Evolutionary conservation across 2,329 filamentous ascomycete species (phyloP).

Genomic region (Paracoccidioides lutzii): DNA sequence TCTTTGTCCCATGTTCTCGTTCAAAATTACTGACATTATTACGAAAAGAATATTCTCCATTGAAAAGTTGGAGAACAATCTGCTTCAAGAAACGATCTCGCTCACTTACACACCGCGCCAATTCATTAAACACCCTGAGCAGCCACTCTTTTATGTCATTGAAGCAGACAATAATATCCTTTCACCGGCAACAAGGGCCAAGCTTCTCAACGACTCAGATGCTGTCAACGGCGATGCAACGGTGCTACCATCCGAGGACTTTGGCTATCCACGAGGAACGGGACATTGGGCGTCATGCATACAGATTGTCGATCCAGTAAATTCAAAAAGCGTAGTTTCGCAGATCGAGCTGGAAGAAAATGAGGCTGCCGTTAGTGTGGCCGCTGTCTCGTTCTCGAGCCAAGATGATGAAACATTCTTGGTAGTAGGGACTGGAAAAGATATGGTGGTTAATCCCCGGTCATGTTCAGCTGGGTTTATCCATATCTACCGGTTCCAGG

Average conservation of each 20-base stretch:
- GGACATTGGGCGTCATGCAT: slow-evolving; percentile 95
- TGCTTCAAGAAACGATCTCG: slow-evolving; percentile 74
- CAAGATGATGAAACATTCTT: slow-evolving; percentile 83
- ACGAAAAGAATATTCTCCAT: slow-evolving; percentile 67
- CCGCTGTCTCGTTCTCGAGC: slow-evolving; percentile 72
- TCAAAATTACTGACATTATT: slow-evolving; percentile 1
- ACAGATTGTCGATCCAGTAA: slow-evolving; percentile 73
- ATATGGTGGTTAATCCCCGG: slow-evolving; percentile 67
- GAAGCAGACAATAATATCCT: slow-evolving; percentile 89
- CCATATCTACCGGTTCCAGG: slow-evolving; percentile 80
- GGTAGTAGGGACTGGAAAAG: slow-evolving; percentile 87
- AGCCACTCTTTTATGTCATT: slow-evolving; percentile 84
- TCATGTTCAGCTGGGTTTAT: slow-evolving; percentile 70
- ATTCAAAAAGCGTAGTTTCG: slow-evolving; percentile 58
- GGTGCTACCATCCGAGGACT: slow-evolving; percentile 63
- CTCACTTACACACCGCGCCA: slow-evolving; percentile 82
- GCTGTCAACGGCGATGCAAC: slow-evolving; percentile 60
- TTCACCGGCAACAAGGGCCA: slow-evolving; percentile 61
- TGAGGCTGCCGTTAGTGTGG: slow-evolving; percentile 78
- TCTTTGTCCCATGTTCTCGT: background rate
- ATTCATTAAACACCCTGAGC: slow-evolving; percentile 75
- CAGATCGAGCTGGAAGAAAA: slow-evolving; percentile 78
- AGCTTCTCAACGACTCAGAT: slow-evolving; percentile 58
- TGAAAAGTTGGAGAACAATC: slow-evolving; percentile 70
- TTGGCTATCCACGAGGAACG: slow-evolving; percentile 72